A percentile compares a stretch with the other conserved stretches of the same genome.
phyloP scores from a whole-genome alignment of 169 alveolate species.

The Nephromyces sp. region DNA sequence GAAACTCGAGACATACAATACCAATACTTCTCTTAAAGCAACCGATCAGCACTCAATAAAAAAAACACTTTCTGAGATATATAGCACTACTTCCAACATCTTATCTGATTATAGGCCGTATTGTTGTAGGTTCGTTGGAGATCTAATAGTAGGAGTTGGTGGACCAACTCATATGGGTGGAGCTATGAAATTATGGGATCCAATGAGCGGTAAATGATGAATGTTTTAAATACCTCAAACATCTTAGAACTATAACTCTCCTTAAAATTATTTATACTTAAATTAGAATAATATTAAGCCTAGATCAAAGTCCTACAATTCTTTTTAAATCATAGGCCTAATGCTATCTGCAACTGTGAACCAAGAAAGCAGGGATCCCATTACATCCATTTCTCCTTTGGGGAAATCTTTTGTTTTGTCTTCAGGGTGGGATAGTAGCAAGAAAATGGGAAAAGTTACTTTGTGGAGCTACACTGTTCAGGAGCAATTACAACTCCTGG shows the following conservation, averaged over 20 bases:
- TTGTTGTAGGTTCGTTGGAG: slow-evolving; percentile 18
- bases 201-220: slow-evolving; percentile 3
- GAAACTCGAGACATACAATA: not conserved
- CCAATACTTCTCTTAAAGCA: not conserved
- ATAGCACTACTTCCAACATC: no score
- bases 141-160: slow-evolving; percentile 25
- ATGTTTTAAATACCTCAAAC: no score
- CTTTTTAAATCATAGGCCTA: not conserved
- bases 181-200: slow-evolving; percentile 25
- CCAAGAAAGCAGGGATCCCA: not conserved
- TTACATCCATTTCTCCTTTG: not conserved
- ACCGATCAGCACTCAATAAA: no score
- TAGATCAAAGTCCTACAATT: no score
- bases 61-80: no score
- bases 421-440: not conserved
- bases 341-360: not conserved
- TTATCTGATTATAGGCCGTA: no score
- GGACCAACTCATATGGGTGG: slow-evolving; percentile 22
- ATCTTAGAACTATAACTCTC: no score
- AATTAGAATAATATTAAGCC: no score
- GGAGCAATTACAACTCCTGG: no score
- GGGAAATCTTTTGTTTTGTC: not conserved
- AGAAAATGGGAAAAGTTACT: not conserved
- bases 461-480: not conserved
- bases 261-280: no score